Evolutionary conservation across 805 yeast genomes (phyloP).

Genomic region (Wickerhamiella australiensis): DNA sequence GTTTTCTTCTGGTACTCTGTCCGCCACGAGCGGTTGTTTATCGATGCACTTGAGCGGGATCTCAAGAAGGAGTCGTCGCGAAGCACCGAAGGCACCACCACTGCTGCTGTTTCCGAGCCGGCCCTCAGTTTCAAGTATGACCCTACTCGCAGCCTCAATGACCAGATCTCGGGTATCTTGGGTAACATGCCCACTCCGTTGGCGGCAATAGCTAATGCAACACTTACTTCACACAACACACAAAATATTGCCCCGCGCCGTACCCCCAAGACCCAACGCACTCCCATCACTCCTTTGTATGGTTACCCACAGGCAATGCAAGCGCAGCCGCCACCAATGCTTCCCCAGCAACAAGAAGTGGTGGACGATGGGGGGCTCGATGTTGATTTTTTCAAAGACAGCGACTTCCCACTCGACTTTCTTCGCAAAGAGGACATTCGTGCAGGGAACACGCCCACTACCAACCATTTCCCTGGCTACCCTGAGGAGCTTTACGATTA

Average conservation of each 20-base stretch:
- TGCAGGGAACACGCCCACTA: constrained; percentile 13
- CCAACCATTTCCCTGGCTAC: constrained; percentile 6
- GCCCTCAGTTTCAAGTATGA: constrained; percentile 66
- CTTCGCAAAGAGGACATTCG: constrained; percentile 13
- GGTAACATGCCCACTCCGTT: constrained; percentile 22
- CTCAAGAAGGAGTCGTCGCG: constrained; percentile 53
- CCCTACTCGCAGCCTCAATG: constrained; percentile 27
- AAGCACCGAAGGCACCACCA: constrained; percentile 46
- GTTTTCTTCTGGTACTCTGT: constrained; percentile 96
- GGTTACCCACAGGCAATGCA: constrained; percentile 3
- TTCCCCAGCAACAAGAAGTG: not conserved
- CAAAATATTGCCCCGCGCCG: constrained; percentile 1
- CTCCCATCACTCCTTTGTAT: constrained; percentile 3
- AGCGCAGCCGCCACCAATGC: not conserved
- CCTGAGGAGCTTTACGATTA: constrained; percentile 11
- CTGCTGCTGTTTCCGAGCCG: constrained; percentile 63
- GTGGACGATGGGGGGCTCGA: constrained; percentile 8
- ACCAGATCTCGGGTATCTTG: constrained; percentile 27
- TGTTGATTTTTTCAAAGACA: constrained; percentile 9
- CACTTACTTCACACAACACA: constrained; percentile 11
- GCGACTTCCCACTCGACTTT: constrained; percentile 14
- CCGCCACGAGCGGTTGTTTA: constrained; percentile 81
- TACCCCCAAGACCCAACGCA: constrained; percentile 2
- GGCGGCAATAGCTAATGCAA: constrained; percentile 26
- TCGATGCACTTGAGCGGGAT: constrained; percentile 89